These are phyloP conservation scores for Solanum chacoense DNA, from an alignment of 305 asterid species.

Conservation along the genomic window DNA sequence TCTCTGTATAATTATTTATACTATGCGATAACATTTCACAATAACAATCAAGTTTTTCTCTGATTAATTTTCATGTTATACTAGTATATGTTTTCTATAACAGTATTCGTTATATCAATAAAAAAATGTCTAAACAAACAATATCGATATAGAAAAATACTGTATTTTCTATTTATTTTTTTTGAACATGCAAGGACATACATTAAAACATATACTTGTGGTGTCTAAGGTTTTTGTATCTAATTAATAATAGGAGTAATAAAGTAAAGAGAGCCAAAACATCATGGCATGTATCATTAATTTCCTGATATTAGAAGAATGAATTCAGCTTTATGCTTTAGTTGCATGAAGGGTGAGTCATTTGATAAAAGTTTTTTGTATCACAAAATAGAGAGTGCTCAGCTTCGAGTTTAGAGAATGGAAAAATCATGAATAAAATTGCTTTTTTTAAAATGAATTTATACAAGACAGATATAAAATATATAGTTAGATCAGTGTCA, in stretches of 20 bases:
- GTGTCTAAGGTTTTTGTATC: not conserved
- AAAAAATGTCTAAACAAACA: not conserved
- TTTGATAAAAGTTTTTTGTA: not conserved
- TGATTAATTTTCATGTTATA: not conserved
- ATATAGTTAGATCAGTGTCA: not conserved
- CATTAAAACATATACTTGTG: not conserved
- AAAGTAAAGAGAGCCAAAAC: not conserved
- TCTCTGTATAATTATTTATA: not conserved
- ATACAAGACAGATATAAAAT: not conserved
- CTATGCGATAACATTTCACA: not conserved
- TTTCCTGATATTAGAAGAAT: not conserved
- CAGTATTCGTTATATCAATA: no score
- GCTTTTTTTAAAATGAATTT: not conserved
- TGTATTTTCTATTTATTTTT: no score
- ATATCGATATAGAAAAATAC: no score
- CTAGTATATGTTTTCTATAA: not conserved
- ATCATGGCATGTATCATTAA: not conserved
- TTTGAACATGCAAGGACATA: not conserved
- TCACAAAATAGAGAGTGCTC: not conserved
- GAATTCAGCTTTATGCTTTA: not conserved
- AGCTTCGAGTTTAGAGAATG: slow-evolving; percentile 3
- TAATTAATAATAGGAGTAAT: not conserved
- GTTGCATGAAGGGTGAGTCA: not conserved
- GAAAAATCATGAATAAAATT: not conserved
- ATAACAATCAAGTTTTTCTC: not conserved